Conservation (phyloP, 768 basidiomycete genomes). For the Myochromella boudieri region DNA sequence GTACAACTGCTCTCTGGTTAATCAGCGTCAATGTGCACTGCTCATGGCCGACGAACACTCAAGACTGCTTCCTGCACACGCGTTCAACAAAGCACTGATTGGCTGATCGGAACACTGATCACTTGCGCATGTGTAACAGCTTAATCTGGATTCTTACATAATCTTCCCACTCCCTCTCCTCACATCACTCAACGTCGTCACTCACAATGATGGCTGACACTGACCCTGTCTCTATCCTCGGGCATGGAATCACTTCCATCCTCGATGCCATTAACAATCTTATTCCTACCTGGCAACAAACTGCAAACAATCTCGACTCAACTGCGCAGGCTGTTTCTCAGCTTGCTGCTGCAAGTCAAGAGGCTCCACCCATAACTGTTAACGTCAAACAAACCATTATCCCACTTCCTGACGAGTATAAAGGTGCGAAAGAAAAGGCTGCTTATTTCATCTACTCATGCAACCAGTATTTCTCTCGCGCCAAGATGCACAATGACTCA, state of each 20-base stretch:
- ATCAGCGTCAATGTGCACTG: not conserved
- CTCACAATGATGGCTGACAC: no score
- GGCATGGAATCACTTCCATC: not conserved
- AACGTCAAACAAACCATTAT: not conserved
- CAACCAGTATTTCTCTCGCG: conserved; percentile 2
- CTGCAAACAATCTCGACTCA: not conserved
- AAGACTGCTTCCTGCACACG: not conserved
- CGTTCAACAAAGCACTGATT: not conserved
- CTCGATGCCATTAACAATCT: not conserved
- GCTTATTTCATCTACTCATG: conserved; percentile 1
- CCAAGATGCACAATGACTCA: not conserved
- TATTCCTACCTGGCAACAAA: not conserved
- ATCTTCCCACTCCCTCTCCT: not conserved
- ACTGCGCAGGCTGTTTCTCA: not conserved
- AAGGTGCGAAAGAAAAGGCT: conserved; percentile 1
- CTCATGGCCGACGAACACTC: not conserved
- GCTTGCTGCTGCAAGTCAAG: not conserved
- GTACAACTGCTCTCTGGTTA: conserved; percentile 6
- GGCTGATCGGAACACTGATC: not conserved
- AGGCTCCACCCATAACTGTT: not conserved
- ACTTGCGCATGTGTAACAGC: conserved; percentile 3
- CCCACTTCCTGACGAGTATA: not conserved
- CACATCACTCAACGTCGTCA: not conserved
- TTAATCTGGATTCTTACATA: not conserved
- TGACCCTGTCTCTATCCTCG: not conserved